Percentiles rank a stretch among this genome's conserved stretches.
These are phyloP conservation scores for Helotiales sp. DNA, from an alignment of 2,329 filamentous ascomycete genomes.

Conservation along the genomic window DNA sequence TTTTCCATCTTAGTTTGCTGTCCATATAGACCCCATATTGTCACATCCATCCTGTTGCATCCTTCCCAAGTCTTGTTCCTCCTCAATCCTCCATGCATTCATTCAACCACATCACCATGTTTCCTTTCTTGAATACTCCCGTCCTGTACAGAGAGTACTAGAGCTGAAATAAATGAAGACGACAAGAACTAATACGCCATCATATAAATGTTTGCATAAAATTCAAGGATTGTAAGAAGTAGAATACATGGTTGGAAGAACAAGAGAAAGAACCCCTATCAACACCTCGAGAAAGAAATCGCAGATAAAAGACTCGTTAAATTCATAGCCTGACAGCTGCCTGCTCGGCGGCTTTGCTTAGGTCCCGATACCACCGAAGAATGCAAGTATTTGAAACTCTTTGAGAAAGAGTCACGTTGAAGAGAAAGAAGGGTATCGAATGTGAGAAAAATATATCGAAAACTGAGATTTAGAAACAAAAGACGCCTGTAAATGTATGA, in stretches of 20 bases:
- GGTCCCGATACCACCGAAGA: conserved; percentile 21
- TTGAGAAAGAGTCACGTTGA: conserved; percentile 12
- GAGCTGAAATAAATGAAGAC: background rate
- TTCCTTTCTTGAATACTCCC: conserved; percentile 9
- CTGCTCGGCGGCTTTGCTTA: conserved; percentile 6
- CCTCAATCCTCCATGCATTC: conserved; percentile 6
- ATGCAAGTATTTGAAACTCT: conserved; percentile 21
- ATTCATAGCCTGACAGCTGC: conserved; percentile 25
- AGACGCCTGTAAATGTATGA: conserved; percentile 22
- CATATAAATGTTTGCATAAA: conserved; percentile 24
- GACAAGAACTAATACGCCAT: conserved; percentile 21
- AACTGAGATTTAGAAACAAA: conserved; percentile 15
- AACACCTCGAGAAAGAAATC: background rate
- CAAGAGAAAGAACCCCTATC: background rate
- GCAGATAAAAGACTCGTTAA: conserved; percentile 18
- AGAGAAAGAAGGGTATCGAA: conserved; percentile 35
- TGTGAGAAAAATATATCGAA: conserved; percentile 12
- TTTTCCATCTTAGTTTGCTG: conserved; percentile 24
- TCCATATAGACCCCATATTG: conserved; percentile 23
- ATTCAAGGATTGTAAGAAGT: conserved; percentile 39
- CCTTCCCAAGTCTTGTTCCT: background rate
- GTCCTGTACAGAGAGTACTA: conserved; percentile 10
- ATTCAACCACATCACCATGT: background rate
- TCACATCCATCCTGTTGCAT: conserved; percentile 14
- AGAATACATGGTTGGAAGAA: conserved; percentile 35